Conservation (phyloP, 257 asterid species). For the Solanum gandarillasii region DNA sequence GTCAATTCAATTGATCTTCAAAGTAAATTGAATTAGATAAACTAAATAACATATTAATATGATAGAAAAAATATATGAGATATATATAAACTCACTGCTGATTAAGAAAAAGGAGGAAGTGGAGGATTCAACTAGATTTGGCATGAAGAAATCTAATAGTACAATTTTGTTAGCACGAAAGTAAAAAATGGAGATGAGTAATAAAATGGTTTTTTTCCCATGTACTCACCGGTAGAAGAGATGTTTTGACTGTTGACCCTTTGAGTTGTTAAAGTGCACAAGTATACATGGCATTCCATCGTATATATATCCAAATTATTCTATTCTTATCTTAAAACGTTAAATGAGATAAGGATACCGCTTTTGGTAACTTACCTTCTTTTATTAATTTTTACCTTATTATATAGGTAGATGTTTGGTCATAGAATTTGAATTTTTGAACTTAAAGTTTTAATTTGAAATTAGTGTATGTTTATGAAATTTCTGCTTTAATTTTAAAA, state of each 20-base stretch:
- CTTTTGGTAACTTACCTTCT: not conserved
- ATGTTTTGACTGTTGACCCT: slow-evolving; percentile 1
- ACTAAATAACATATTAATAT: not conserved
- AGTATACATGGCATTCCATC: not conserved
- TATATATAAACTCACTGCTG: not conserved
- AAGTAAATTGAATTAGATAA: no score
- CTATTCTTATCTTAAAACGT: not conserved
- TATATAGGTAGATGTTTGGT: not conserved
- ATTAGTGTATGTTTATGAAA: not conserved
- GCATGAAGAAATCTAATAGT: not conserved
- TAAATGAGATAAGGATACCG: not conserved
- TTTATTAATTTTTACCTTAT: not conserved
- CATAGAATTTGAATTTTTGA: accelerated
- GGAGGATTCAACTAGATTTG: not conserved
- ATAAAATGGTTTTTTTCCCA: not conserved
- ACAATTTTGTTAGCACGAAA: not conserved
- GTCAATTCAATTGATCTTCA: not conserved
- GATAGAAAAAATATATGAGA: not conserved
- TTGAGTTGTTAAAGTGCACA: slow-evolving; percentile 3
- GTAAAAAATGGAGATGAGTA: not conserved
- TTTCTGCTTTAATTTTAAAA: not conserved
- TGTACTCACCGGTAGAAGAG: not conserved
- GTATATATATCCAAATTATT: not conserved
- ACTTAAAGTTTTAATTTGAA: no score
- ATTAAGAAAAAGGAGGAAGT: not conserved